Evolutionary conservation across 805 yeast species (phyloP), one percentile per base, ranked within the genome.

Genomic region (Hyphopichia homilentoma): DNA sequence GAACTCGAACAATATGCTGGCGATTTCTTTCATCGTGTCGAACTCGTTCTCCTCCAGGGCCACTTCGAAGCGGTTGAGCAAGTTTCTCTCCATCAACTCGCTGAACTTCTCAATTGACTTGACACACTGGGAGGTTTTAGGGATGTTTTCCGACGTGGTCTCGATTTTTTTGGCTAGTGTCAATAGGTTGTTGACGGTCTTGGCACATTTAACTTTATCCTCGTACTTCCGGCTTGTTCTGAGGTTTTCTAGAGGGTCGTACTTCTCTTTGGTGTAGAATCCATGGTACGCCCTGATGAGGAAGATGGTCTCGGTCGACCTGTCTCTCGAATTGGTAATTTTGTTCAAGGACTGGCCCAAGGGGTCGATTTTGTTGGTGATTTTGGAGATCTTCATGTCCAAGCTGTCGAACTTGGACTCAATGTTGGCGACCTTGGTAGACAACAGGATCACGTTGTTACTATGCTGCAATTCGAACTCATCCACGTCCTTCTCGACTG

Each of bases 201-300:
- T 66, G 0, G 95, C 96, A 45, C 90, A 81, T 40, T 74, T 73
- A 25, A 77, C 65, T 46, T 73, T 72, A 44, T 79, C 84, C 16
- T 66, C 73, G 14, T 48, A 52, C 22, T 47, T 52, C 26, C 61
- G 59, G 4, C 77, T 65, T n/a, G 68, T 62, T 50, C 81, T 63
- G 41, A 86, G 57, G 26, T 62, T 58, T 37, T 77, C 80, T 38
- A 90, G 59, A 17, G 83, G 83, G 15, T 62, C 63, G 36, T 72
- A 66, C 39, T 62, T 59, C 28, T 73, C 76, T 29, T 70, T 68
- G n/a, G 79, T 66, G 52, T 75, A 77, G 52, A 89, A 89, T 3
- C 82, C 77, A 38, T 84, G 79, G 52, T 87, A 93, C 28, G 88
- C 79, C 32, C 81, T 69, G 18, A 87, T 79, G 32, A 90, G 62